phyloP scores from a whole-genome alignment of 768 basidiomycete species.

The Rhodotorula babjevae region DNA sequence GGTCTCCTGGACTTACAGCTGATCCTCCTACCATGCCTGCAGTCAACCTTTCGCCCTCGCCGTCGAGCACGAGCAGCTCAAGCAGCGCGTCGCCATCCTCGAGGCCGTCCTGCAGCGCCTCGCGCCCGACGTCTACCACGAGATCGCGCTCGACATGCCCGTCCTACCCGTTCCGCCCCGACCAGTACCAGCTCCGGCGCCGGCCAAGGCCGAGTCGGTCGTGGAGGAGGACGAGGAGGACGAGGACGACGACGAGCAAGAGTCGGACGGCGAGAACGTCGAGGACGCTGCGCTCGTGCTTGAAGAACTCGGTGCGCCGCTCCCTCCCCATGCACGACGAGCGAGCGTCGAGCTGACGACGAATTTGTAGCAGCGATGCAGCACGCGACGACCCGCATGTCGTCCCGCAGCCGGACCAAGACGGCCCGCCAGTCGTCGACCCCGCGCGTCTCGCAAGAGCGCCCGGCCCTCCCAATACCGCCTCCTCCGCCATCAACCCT shows the following conservation, averaged over 20 bases:
- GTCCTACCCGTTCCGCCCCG: not conserved
- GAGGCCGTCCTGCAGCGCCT: conserved; percentile 53
- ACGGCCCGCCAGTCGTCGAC: not conserved
- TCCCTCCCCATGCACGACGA: too few species aligned
- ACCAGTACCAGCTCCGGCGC: too few species aligned
- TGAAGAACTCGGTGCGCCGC: conserved; percentile 7
- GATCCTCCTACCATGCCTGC: too few species aligned
- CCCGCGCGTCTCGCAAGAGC: not conserved
- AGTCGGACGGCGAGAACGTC: conserved; percentile 9
- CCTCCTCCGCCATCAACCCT: not conserved
- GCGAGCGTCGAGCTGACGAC: not conserved
- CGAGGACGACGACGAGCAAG: not conserved
- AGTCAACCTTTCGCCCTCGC: conserved; percentile 16
- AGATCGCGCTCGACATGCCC: not conserved
- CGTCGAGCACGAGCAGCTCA: conserved; percentile 47
- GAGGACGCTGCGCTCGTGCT: conserved; percentile 26
- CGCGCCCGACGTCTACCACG: not conserved
- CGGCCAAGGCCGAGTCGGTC: too few species aligned
- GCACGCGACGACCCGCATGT: not conserved
- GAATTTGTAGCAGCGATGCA: not conserved
- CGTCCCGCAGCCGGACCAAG: not conserved
- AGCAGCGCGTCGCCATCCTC: conserved; percentile 60
- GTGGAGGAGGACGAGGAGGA: too few species aligned
- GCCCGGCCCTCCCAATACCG: not conserved
- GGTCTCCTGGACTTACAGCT: too few species aligned